Evolutionary conservation across 441 rosid species (phyloP).

Genomic region (Aquilaria agallochum): DNA sequence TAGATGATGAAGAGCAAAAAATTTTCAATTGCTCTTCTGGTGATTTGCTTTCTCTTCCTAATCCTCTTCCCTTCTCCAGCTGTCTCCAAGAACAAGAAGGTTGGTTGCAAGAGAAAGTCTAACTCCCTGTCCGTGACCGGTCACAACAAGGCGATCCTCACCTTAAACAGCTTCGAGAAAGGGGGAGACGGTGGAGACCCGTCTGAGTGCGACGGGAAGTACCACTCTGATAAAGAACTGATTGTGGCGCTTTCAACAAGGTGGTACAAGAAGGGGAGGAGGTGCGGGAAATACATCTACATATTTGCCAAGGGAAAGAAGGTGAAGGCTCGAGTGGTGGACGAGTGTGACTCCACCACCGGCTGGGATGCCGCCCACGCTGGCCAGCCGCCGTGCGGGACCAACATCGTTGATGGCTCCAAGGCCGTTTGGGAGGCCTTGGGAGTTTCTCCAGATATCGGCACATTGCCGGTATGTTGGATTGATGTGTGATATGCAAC

Average conservation of each 20-base stretch:
- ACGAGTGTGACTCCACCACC: conserved; percentile 28
- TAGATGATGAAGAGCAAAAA: background rate
- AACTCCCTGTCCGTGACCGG: background rate
- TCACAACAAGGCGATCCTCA: conserved; percentile 7
- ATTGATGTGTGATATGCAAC: background rate
- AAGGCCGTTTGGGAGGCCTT: conserved; percentile 29
- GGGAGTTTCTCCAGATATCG: conserved; percentile 5
- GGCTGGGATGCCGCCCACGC: conserved; percentile 27
- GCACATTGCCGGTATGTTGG: background rate
- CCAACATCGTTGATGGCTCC: conserved; percentile 34
- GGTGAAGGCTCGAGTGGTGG: conserved; percentile 28
- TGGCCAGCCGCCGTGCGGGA: conserved; percentile 25
- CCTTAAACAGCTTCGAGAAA: background rate
- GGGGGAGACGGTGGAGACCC: background rate
- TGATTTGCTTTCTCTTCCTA: background rate
- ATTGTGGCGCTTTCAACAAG: conserved; percentile 13
- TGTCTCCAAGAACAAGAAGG: no score
- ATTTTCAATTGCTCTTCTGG: background rate
- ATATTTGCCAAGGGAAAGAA: conserved; percentile 21
- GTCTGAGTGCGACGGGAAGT: background rate
- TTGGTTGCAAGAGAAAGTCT: no score
- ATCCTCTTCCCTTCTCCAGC: background rate
- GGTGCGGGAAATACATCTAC: conserved; percentile 24
- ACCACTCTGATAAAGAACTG: background rate
- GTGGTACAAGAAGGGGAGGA: conserved; percentile 21